phyloP scores from a whole-genome alignment of 257 asterid species.

The Solanum sitiens region DNA sequence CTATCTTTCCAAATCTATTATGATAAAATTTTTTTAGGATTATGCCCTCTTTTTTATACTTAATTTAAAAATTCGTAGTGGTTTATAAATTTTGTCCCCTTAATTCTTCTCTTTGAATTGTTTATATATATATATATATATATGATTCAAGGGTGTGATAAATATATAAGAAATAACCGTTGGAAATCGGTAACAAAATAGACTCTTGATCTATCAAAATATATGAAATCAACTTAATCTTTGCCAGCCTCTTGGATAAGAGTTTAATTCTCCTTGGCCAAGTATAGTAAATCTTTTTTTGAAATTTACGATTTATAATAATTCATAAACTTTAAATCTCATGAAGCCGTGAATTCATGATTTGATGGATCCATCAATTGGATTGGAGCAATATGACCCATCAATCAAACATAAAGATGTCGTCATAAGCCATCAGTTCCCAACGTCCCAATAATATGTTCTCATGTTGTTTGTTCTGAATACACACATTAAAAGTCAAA shows the following conservation, averaged over 20 bases:
- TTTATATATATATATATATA: neutral
- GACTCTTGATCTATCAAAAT: neutral
- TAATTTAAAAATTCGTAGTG: neutral
- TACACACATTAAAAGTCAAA: neutral
- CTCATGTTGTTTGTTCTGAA: neutral
- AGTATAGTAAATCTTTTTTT: neutral
- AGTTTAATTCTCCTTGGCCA: neutral
- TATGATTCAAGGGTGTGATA: neutral
- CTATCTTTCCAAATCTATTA: neutral
- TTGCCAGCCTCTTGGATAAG: neutral
- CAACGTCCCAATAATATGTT: neutral
- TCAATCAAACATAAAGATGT: neutral
- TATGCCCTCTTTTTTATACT: neutral
- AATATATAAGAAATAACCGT: no score
- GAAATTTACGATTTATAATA: neutral
- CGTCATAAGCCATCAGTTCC: neutral
- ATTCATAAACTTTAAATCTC: neutral
- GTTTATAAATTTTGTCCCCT: neutral
- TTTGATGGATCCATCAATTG: neutral
- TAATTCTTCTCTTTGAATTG: neutral
- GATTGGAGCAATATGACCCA: neutral
- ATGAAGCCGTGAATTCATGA: accelerated
- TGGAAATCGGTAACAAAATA: neutral
- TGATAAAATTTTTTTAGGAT: neutral
- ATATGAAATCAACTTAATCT: neutral